Evolutionary conservation across 352 stramenopile species (phyloP), one percentile per base, ranked within the genome.

Genomic region (Pythium pyrilobum): DNA sequence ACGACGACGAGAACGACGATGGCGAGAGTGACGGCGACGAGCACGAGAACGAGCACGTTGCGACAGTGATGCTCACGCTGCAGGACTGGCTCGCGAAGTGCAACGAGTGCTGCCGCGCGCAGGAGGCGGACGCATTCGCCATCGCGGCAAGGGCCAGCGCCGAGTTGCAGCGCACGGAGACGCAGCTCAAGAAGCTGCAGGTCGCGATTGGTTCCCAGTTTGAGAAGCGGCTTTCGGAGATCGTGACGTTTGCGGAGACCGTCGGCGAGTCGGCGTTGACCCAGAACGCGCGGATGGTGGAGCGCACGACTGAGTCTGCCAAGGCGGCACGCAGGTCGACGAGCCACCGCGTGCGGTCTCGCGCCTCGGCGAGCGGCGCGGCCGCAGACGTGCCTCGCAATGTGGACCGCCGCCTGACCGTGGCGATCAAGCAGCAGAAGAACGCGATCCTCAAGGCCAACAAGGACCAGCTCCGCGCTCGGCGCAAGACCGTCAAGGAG

Each of bases 31-130:
- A 72, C 21, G 50, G 44, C 1, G 59, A 73, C 23, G 40, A 46
- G 38, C 52, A 59, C 41, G 45, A 41, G 21, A 47, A 64, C 31
- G 49, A 59, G 6, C 41, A 62, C 10, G 46, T 67, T 8, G 66
- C 76, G 25, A 66, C 60, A 9, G 53, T 46, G 23, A 11, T 82
- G n/a, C 33, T 74, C n/a, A 79, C 72, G 9, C 64, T 87, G 23
- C 65, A 85, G 25, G 71, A 82, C 15, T 88, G 77, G 77, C 56
- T 85, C 1, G 28, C 54, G 4, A 85, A 88, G 42, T 88, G 74
- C 48, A 63, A 76, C 52, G 74, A 82, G 52, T 72, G 58, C 46
- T 88, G 71, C 32, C 31, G 65, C 16, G 64, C 55, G 0, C 72
- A 77, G 34, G 61, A 81, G 20, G 64, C 51, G 1, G 70, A 77